A percentile compares a stretch with the other conserved stretches of the same genome.
Evolutionary conservation across 2,329 filamentous ascomycete species (phyloP).

Genomic region (Pezicula rhizophila): DNA sequence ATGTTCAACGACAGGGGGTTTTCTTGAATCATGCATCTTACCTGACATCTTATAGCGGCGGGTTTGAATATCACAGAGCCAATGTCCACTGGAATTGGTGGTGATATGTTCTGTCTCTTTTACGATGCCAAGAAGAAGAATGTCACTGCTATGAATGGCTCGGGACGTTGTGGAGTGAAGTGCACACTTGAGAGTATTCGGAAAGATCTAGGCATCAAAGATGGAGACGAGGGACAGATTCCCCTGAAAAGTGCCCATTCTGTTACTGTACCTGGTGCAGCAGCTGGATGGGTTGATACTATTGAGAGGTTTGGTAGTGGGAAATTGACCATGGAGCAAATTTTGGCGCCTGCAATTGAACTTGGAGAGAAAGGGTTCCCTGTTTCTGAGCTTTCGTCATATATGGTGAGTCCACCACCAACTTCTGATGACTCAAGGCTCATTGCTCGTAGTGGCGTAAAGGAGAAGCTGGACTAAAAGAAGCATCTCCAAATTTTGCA

Average conservation of each 20-base stretch:
- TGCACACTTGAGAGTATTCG: conserved; percentile 66
- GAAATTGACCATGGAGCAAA: conserved; percentile 68
- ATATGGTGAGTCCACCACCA: conserved; percentile 15
- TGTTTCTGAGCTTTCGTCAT: conserved; percentile 63
- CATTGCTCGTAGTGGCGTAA: conserved; percentile 57
- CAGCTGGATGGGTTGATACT: conserved; percentile 89
- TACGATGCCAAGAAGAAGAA: conserved; percentile 79
- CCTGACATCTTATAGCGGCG: conserved; percentile 52
- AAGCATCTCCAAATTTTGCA: conserved; percentile 75
- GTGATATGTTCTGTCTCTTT: conserved; percentile 94
- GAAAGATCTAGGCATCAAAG: conserved; percentile 58
- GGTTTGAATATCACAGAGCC: conserved; percentile 92
- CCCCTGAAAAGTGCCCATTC: conserved; percentile 73
- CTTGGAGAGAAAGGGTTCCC: conserved; percentile 86
- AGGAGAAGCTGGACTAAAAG: conserved; percentile 56
- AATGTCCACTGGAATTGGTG: conserved; percentile 87
- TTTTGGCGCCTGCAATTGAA: conserved; percentile 76
- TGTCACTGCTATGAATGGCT: conserved; percentile 85
- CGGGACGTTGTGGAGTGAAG: conserved; percentile 71
- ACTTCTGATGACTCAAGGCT: not conserved
- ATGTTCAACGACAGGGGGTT: conserved; percentile 25
- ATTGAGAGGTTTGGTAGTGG: conserved; percentile 86
- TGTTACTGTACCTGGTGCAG: conserved; percentile 82
- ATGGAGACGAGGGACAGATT: conserved; percentile 52
- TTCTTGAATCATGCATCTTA: conserved; percentile 2